phyloP scores from a whole-genome alignment of 306 rosid genomes.

The Argentina anserina region DNA sequence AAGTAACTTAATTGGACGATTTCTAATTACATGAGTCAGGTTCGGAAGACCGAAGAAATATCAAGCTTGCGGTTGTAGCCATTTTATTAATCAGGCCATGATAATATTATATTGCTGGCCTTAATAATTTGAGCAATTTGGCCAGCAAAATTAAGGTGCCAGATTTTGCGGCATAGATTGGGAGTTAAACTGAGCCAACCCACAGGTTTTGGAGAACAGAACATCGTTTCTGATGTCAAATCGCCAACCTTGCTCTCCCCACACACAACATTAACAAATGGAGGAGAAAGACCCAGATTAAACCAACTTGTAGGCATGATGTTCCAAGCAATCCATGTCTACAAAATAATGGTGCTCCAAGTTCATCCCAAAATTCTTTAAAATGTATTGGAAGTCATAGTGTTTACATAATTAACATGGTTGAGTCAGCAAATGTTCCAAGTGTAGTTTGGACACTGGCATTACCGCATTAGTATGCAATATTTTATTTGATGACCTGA shows the following conservation, averaged over 20 bases:
- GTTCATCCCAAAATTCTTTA: too few relatives aligned
- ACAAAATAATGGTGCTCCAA: too few relatives aligned
- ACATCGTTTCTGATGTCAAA: not conserved
- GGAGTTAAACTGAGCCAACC: not conserved
- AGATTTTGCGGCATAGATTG: not conserved
- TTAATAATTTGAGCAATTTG: not conserved
- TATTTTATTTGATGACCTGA: too few relatives aligned
- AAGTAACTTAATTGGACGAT: not conserved
- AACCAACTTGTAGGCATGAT: slow-evolving; percentile 5
- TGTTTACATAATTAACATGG: too few relatives aligned
- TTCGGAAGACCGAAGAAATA: not conserved
- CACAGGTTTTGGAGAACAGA: not conserved
- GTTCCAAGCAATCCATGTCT: too few relatives aligned
- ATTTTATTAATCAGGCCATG: not conserved
- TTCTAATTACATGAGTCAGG: not conserved
- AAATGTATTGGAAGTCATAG: too few relatives aligned
- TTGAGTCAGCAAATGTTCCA: too few relatives aligned
- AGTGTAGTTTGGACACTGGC: too few relatives aligned
- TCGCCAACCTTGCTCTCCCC: not conserved
- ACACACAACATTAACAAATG: not conserved
- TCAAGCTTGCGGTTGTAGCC: too few relatives aligned
- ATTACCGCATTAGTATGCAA: too few relatives aligned
- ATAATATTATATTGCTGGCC: not conserved
- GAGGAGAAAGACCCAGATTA: not conserved
- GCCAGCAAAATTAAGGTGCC: slow-evolving; percentile 3